Conservation (phyloP, 1,139 yeast species). For the Magnusiomyces suaveolens region DNA sequence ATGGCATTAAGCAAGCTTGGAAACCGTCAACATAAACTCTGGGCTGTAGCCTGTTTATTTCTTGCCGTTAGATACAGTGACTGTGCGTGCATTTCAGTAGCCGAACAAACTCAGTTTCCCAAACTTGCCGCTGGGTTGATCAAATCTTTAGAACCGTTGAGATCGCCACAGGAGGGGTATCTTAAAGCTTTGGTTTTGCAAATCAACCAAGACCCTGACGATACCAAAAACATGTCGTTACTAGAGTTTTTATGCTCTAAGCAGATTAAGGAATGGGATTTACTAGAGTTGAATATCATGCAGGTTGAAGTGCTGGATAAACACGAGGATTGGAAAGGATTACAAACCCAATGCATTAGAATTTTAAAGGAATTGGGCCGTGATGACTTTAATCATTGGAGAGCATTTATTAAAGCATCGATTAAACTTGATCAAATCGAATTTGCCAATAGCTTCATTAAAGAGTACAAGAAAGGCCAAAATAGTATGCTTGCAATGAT, state of each 20-base stretch:
- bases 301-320: slow-evolving; percentile 40
- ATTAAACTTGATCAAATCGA: slow-evolving; percentile 27
- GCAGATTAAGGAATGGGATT: slow-evolving; percentile 35
- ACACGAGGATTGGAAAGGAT: slow-evolving; percentile 35
- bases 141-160: slow-evolving; percentile 39
- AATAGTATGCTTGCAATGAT: slow-evolving; percentile 50
- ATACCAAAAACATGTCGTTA: too few species aligned
- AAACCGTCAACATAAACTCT: slow-evolving; percentile 34
- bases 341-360: slow-evolving; percentile 30
- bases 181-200: slow-evolving; percentile 43
- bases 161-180: slow-evolving; percentile 50
- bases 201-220: slow-evolving; percentile 28
- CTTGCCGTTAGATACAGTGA: slow-evolving; percentile 28
- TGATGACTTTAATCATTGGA: slow-evolving; percentile 34
- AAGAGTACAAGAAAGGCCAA: slow-evolving; percentile 35
- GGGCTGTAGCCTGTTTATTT: slow-evolving; percentile 37
- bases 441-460: slow-evolving; percentile 25
- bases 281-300: slow-evolving; percentile 49
- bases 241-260: slow-evolving; percentile 29
- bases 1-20: slow-evolving; percentile 22
- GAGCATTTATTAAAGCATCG: slow-evolving; percentile 38
- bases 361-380: slow-evolving; percentile 21
- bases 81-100: slow-evolving; percentile 30
- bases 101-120: slow-evolving; percentile 42
- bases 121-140: slow-evolving; percentile 48